These are phyloP conservation scores for Phialophora chinensis DNA, from an alignment of 2,329 filamentous ascomycete species.

Conservation along the genomic window DNA sequence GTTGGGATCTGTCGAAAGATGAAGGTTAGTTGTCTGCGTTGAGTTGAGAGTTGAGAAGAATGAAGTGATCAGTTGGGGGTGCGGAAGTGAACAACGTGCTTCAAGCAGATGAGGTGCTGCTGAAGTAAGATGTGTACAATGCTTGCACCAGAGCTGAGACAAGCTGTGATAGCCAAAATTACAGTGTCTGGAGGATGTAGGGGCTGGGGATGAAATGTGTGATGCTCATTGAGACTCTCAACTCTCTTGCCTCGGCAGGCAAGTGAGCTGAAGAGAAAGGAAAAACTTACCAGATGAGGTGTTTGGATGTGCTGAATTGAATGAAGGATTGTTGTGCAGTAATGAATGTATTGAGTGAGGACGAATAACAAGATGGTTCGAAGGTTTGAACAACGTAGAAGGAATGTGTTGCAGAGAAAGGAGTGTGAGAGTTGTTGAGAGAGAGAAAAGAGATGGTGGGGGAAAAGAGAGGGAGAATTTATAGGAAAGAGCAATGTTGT, in stretches of 20 bases:
- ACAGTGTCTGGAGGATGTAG: background rate
- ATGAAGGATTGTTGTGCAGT: slow-evolving; percentile 19
- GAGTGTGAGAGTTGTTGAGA: slow-evolving; percentile 18
- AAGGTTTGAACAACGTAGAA: slow-evolving; percentile 15
- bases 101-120: slow-evolving; percentile 8
- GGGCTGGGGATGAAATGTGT: background rate
- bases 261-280: slow-evolving; percentile 1
- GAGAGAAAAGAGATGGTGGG: slow-evolving; percentile 8
- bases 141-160: background rate
- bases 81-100: background rate
- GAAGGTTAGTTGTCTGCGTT: background rate
- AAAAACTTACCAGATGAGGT: slow-evolving; percentile 7
- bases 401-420: slow-evolving; percentile 21
- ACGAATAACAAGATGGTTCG: slow-evolving; percentile 23
- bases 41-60: slow-evolving; percentile 1
- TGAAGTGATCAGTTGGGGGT: background rate
- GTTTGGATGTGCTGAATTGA: slow-evolving; percentile 9
- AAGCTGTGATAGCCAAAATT: slow-evolving; percentile 1
- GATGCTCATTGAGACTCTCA: slow-evolving; percentile 3
- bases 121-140: slow-evolving; percentile 10
- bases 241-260: slow-evolving; percentile 7
- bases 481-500: slow-evolving; percentile 14
- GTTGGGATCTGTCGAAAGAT: slow-evolving; percentile 5
- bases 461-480: slow-evolving; percentile 3
- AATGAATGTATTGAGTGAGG: slow-evolving; percentile 27